phyloP scores from a whole-genome alignment of 495 filamentous ascomycete species.

The Neurospora discreta region DNA sequence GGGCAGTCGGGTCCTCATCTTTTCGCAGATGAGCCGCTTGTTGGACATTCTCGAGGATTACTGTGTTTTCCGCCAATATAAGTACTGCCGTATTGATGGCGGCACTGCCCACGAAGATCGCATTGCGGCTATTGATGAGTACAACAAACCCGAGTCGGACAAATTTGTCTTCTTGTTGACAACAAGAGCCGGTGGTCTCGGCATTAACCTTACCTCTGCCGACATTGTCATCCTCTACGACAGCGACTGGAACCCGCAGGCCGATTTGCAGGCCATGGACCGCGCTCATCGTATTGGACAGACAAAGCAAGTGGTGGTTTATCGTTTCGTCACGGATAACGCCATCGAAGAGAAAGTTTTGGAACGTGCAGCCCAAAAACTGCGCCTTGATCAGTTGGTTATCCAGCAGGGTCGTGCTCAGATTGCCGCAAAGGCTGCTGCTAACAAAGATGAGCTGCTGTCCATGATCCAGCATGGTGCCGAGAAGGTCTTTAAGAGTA shows the following conservation, averaged over 20 bases:
- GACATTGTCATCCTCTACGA: conserved; percentile 98
- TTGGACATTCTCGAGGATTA: conserved; percentile 98
- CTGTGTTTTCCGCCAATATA: conserved; percentile 85
- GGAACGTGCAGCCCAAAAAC: conserved; percentile 92
- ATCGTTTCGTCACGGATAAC: conserved; percentile 93
- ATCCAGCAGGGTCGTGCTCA: conserved; percentile 98
- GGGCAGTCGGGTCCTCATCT: conserved; percentile 90
- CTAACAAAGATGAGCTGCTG: conserved; percentile 91
- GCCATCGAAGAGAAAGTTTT: conserved; percentile 98
- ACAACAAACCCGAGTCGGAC: conserved; percentile 89
- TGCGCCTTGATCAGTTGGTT: conserved; percentile 95
- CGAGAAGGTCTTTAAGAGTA: conserved; percentile 74
- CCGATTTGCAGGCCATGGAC: conserved; percentile 97
- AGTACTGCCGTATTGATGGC: conserved; percentile 97
- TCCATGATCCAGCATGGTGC: conserved; percentile 99
- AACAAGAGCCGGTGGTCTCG: conserved; percentile 91
- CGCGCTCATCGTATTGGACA: conserved; percentile 97
- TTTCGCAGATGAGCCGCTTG: conserved; percentile 98
- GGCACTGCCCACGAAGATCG: conserved; percentile 96
- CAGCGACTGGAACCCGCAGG: conserved; percentile 98
- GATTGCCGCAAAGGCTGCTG: conserved; percentile 70
- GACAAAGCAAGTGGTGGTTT: conserved; percentile 95
- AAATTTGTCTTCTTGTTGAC: conserved; percentile 98
- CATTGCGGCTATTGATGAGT: conserved; percentile 95
- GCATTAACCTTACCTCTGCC: conserved; percentile 92